These are phyloP conservation scores for Lichtheimia hyalospora DNA, from an alignment of 371 early-diverging fungal genomes.

Conservation along the genomic window DNA sequence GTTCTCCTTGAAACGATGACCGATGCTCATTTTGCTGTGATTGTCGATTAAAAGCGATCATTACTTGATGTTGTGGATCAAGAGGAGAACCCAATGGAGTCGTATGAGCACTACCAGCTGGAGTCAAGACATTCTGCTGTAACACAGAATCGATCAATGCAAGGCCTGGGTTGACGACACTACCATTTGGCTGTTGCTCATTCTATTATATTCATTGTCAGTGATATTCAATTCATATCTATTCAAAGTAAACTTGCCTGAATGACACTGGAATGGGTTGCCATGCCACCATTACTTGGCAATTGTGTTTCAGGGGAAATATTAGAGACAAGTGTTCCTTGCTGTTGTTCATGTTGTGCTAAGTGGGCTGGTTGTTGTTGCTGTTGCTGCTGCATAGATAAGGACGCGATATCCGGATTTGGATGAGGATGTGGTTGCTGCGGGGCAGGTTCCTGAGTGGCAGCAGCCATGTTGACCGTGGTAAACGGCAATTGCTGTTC, in stretches of 20 bases:
- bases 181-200: not conserved
- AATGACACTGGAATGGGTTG: not conserved
- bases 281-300: not conserved
- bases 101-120: not conserved
- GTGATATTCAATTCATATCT: not conserved
- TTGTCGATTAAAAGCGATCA: not conserved
- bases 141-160: not conserved
- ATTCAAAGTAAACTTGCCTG: not conserved
- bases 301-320: not conserved
- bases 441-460: not conserved
- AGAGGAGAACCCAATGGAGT: not conserved
- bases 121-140: constrained; percentile 1
- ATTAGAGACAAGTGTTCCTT: not conserved
- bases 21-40: not conserved
- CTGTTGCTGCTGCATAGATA: not conserved
- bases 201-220: no score
- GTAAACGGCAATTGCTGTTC: not conserved
- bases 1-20: not conserved
- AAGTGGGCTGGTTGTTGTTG: not conserved
- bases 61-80: not conserved
- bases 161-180: not conserved
- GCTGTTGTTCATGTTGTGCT: not conserved
- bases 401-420: not conserved
- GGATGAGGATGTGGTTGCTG: not conserved
- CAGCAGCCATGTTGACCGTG: not conserved